Conservation (phyloP, 1,284 basidiomycete genomes). For the Veloporphyrellus conicus region DNA sequence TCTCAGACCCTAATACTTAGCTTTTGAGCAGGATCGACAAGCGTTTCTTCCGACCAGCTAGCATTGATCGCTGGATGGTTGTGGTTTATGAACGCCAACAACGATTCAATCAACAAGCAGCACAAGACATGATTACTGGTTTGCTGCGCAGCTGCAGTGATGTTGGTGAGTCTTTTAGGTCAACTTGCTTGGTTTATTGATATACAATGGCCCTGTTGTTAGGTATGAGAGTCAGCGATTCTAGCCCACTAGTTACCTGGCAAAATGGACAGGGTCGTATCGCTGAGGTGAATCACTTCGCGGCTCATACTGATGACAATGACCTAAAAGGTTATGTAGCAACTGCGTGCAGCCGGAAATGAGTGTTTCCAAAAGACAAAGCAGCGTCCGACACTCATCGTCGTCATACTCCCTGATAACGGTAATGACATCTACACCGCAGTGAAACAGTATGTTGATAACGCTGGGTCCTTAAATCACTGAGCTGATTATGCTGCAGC, state of each 20-base stretch:
- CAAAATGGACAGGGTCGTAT: slow-evolving; percentile 54
- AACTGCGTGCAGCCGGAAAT: slow-evolving; percentile 47
- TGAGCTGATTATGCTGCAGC: slow-evolving; percentile 33
- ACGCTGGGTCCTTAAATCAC: background rate
- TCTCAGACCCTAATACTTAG: slow-evolving; percentile 1
- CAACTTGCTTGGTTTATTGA: background rate
- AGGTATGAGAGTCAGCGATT: slow-evolving; percentile 52
- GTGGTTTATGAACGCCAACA: slow-evolving; percentile 58
- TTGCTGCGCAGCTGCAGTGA: slow-evolving; percentile 45
- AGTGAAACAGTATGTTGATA: slow-evolving; percentile 63
- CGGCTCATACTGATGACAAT: background rate
- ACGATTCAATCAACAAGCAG: slow-evolving; percentile 46
- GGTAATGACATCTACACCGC: slow-evolving; percentile 70
- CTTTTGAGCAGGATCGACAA: slow-evolving; percentile 53
- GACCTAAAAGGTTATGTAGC: slow-evolving; percentile 30
- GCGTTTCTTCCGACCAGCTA: slow-evolving; percentile 51
- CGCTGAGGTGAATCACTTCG: slow-evolving; percentile 36
- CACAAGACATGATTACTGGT: slow-evolving; percentile 48
- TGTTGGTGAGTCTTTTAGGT: slow-evolving; percentile 47
- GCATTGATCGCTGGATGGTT: slow-evolving; percentile 55
- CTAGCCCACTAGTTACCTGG: slow-evolving; percentile 44
- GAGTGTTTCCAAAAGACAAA: slow-evolving; percentile 39
- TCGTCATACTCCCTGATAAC: slow-evolving; percentile 68
- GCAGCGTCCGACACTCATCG: slow-evolving; percentile 51
- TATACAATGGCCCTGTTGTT: background rate